Evolutionary conservation across 441 rosid genomes (phyloP).

Genomic region (Flueggea neowawraea): DNA sequence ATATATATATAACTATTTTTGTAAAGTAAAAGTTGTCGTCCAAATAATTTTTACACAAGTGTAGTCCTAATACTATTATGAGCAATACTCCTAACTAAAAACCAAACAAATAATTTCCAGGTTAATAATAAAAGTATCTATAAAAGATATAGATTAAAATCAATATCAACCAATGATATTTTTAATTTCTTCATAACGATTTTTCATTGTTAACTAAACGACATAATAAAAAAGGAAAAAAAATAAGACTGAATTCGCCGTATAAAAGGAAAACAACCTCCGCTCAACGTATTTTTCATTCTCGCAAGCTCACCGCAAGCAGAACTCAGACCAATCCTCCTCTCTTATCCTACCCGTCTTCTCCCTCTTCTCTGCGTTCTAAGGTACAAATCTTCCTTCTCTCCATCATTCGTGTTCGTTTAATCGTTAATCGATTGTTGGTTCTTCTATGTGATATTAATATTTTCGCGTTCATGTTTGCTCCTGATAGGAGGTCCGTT

Average conservation of each 20-base stretch:
- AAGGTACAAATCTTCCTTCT: neutral
- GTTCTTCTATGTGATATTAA: neutral
- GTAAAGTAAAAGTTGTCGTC: too few species aligned
- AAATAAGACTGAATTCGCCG: neutral
- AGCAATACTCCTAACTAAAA: too few species aligned
- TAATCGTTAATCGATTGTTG: neutral
- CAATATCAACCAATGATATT: too few species aligned
- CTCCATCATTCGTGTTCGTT: neutral
- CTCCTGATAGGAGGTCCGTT: neutral
- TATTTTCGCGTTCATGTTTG: neutral
- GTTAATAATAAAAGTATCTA: too few species aligned
- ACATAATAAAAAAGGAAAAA: slow-evolving; percentile 2
- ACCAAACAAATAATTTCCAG: too few species aligned
- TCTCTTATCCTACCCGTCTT: neutral
- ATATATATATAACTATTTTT: too few species aligned
- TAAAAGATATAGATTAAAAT: too few species aligned
- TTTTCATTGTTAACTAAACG: too few species aligned
- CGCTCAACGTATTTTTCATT: neutral
- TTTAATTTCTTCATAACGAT: too few species aligned
- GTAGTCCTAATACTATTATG: too few species aligned
- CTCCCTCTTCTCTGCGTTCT: neutral
- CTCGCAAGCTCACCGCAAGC: neutral
- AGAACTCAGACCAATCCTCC: neutral
- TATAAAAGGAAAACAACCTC: slow-evolving; percentile 6
- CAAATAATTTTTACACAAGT: too few species aligned